These are phyloP conservation scores for Rhizopogon salebrosus DNA, from an alignment of 768 basidiomycete species.

Conservation along the genomic window DNA sequence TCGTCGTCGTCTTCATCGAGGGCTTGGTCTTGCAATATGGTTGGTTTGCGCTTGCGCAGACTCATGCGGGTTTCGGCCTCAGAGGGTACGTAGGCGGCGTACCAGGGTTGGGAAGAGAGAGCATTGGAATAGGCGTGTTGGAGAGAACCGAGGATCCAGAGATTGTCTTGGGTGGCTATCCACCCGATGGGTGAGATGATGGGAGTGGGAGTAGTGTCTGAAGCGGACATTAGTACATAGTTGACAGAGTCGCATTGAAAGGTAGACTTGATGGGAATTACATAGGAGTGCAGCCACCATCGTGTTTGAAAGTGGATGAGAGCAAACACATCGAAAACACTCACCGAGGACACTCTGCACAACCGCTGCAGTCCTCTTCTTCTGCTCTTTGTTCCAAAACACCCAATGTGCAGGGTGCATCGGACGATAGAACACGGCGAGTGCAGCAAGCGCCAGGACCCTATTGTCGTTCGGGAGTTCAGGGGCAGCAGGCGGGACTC, in stretches of 20 bases:
- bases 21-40: constrained; percentile 10
- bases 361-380: constrained; percentile 41
- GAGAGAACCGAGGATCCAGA: constrained; percentile 28
- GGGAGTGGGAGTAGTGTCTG: constrained; percentile 25
- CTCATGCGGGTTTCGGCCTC: constrained; percentile 29
- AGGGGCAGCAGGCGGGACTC: constrained; percentile 35
- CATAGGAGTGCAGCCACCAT: not conserved
- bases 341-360: constrained; percentile 52
- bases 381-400: constrained; percentile 55
- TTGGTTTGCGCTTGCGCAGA: constrained; percentile 28
- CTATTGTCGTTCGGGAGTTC: constrained; percentile 33
- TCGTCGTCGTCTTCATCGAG: constrained; percentile 30
- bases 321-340: constrained; percentile 19
- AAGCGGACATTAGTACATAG: not conserved
- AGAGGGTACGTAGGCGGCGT: constrained; percentile 23
- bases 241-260: not conserved
- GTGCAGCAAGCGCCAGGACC: constrained; percentile 54
- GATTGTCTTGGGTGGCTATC: constrained; percentile 28
- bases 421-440: constrained; percentile 51
- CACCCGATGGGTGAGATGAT: constrained; percentile 31
- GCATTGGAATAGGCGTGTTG: constrained; percentile 23
- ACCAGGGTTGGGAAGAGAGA: constrained; percentile 22
- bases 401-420: constrained; percentile 55
- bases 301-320: too few species aligned
- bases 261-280: not conserved